Evolutionary conservation across 2,329 filamentous ascomycete genomes (phyloP).

Genomic region (Plenodomus tracheiphilus): DNA sequence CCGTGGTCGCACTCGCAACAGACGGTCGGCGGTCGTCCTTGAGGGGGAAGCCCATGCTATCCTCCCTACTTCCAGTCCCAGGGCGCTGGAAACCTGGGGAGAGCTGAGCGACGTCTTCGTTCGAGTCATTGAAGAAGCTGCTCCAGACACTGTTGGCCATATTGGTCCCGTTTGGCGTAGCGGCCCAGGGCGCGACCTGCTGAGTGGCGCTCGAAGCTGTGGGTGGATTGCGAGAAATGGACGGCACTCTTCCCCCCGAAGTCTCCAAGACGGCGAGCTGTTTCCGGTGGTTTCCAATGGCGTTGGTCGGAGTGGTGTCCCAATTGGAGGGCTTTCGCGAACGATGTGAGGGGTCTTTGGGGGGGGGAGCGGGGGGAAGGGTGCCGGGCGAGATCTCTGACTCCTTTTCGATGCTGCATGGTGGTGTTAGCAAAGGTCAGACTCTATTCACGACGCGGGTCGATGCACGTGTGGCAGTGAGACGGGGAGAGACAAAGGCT

Average conservation of each 20-base stretch:
- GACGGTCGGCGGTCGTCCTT: slow-evolving; percentile 80
- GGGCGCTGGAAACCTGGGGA: slow-evolving; percentile 68
- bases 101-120: slow-evolving; percentile 69
- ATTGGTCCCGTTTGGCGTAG: slow-evolving; percentile 38
- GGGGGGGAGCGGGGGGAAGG: slow-evolving; percentile 40
- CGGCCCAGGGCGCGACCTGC: slow-evolving; percentile 57
- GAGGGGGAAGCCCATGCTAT: slow-evolving; percentile 50
- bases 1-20: slow-evolving; percentile 81
- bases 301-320: slow-evolving; percentile 59
- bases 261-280: slow-evolving; percentile 71
- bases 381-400: slow-evolving; percentile 48
- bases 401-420: slow-evolving; percentile 50
- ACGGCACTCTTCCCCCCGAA: slow-evolving; percentile 59
- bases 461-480: slow-evolving; percentile 21
- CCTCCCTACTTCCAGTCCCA: slow-evolving; percentile 55
- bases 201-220: slow-evolving; percentile 57
- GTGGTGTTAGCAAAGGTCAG: slow-evolving; percentile 28
- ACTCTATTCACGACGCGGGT: slow-evolving; percentile 5
- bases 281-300: slow-evolving; percentile 71
- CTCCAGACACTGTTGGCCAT: slow-evolving; percentile 51
- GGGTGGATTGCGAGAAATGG: slow-evolving; percentile 61
- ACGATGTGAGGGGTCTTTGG: slow-evolving; percentile 40
- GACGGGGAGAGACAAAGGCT: slow-evolving; percentile 28
- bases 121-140: slow-evolving; percentile 76
- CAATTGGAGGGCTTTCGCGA: slow-evolving; percentile 52